A percentile compares a stretch with the other conserved stretches of the same genome.
These are phyloP conservation scores for Bacterosira constricta DNA, from an alignment of 108 stramenopile genomes.

Conservation along the genomic window DNA sequence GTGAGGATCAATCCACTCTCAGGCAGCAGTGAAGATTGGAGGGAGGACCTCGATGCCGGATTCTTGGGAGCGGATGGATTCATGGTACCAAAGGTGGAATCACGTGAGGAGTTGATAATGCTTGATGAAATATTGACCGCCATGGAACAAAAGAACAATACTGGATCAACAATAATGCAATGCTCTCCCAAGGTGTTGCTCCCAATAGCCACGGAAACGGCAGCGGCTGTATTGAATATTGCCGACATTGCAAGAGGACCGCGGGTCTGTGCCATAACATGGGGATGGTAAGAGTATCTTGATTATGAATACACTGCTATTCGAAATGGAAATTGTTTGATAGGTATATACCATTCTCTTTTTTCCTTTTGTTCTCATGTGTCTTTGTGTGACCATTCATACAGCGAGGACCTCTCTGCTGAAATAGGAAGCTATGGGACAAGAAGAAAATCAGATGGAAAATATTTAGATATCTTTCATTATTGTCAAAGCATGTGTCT, in stretches of 20 bases:
- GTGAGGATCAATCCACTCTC: slow-evolving; percentile 49
- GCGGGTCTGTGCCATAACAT: slow-evolving; percentile 39
- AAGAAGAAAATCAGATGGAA: slow-evolving; percentile 4
- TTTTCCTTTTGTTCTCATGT: too few species aligned
- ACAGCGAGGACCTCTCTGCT: slow-evolving; percentile 49
- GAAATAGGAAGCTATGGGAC: slow-evolving; percentile 36
- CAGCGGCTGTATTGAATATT: slow-evolving; percentile 41
- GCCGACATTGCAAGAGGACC: slow-evolving; percentile 42
- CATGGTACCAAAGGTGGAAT: slow-evolving; percentile 53
- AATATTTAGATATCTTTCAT: slow-evolving; percentile 35
- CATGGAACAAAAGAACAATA: slow-evolving; percentile 8
- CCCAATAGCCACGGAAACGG: slow-evolving; percentile 49
- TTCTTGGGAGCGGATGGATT: slow-evolving; percentile 35
- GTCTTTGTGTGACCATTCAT: too few species aligned
- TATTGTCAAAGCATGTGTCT: slow-evolving; percentile 50
- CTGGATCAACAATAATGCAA: not conserved
- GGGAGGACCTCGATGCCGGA: slow-evolving; percentile 22
- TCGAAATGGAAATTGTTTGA: too few species aligned
- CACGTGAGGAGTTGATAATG: slow-evolving; percentile 24
- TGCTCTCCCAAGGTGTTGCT: slow-evolving; percentile 16
- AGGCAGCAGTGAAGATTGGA: slow-evolving; percentile 12
- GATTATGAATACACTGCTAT: too few species aligned
- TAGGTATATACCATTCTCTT: too few species aligned
- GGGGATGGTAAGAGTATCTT: too few species aligned
- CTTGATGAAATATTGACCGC: slow-evolving; percentile 29